Evolutionary conservation across 305 asterid species (phyloP).

Genomic region (Ilex paraguariensis): DNA sequence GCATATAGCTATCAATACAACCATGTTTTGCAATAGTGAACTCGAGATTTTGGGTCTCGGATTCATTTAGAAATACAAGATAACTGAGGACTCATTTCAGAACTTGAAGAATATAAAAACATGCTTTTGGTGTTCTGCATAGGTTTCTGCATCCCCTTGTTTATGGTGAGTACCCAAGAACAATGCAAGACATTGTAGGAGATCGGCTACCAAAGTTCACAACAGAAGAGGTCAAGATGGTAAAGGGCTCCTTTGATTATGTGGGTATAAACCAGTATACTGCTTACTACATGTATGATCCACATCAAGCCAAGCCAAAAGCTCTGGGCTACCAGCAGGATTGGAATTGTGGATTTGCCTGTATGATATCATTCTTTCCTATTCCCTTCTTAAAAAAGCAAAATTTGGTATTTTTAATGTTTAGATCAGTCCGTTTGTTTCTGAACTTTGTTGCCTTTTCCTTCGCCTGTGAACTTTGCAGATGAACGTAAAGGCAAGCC

Average conservation of each 20-base stretch:
- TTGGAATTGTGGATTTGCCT: slow-evolving; percentile 74
- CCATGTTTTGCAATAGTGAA: too few relatives aligned
- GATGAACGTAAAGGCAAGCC: slow-evolving; percentile 78
- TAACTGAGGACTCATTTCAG: too few relatives aligned
- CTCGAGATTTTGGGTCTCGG: too few relatives aligned
- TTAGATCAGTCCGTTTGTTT: too few relatives aligned
- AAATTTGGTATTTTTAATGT: too few relatives aligned
- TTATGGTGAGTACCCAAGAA: slow-evolving; percentile 93
- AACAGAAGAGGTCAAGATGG: slow-evolving; percentile 60
- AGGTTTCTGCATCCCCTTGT: slow-evolving; percentile 97
- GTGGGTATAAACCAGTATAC: slow-evolving; percentile 93
- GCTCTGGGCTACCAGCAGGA: slow-evolving; percentile 74
- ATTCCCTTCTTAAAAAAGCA: not conserved
- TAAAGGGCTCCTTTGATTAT: slow-evolving; percentile 81
- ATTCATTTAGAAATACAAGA: too few relatives aligned
- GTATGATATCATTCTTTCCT: slow-evolving; percentile 33
- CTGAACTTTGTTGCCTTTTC: not conserved
- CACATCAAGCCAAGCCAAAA: slow-evolving; percentile 27
- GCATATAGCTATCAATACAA: too few relatives aligned
- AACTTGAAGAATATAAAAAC: too few relatives aligned
- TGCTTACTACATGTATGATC: slow-evolving; percentile 70
- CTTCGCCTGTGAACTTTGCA: slow-evolving; percentile 13
- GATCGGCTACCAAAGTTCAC: slow-evolving; percentile 77
- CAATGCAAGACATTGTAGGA: slow-evolving; percentile 67
- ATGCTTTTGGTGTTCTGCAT: too few relatives aligned